Evolutionary conservation across 2,329 filamentous ascomycete species (phyloP), one percentile per base, ranked within the genome.

Genomic region (Venturia carpophila): DNA sequence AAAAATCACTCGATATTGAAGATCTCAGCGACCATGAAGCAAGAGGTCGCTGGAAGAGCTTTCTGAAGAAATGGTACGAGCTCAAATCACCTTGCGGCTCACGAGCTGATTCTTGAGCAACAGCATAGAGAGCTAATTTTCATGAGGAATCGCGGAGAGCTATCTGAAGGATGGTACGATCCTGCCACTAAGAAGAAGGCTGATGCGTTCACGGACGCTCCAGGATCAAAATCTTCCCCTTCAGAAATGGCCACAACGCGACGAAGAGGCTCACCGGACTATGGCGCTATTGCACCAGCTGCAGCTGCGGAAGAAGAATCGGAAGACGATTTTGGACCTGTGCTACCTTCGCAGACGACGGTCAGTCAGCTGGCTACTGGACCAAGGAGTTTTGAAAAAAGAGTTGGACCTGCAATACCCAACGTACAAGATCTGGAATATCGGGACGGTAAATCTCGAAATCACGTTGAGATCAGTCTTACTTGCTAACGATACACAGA

Each of bases 131-230:
- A 68, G 69, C 80, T 86, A 74, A 85, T 78, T 75, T 75, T 69
- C 70, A 70, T 71, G 74, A 89, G 86, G 86, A 99, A 99, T 78
- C 84, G 86, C 71, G 88, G 87, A 72, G 90, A 93, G 77, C 80
- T 97, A 68, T 88, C 90, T 5, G 88, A 93, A 75, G 91, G 91
- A 60, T 99, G 93, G 93, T 99, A 97, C 76, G 91, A 95, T 72
- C 89, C 92, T 9, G 83, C 83, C 66, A 89, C 86, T 68, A 85
- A 90, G 67, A 74, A 80, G 68, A 81, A 78, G 65, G 83, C 82
- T 21, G 76, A 80, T 67, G 70, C 74, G 55, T 72, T 72, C 0
- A 69, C 72, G 4, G 66, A 71, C 37, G 65, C 69, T 3, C 30
- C 15, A 37, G 30, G 15, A 21, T 58, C 71, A 66, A 68, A 5